Conservation (phyloP, 2,329 filamentous ascomycete species). For the Monosporascus ibericus region DNA sequence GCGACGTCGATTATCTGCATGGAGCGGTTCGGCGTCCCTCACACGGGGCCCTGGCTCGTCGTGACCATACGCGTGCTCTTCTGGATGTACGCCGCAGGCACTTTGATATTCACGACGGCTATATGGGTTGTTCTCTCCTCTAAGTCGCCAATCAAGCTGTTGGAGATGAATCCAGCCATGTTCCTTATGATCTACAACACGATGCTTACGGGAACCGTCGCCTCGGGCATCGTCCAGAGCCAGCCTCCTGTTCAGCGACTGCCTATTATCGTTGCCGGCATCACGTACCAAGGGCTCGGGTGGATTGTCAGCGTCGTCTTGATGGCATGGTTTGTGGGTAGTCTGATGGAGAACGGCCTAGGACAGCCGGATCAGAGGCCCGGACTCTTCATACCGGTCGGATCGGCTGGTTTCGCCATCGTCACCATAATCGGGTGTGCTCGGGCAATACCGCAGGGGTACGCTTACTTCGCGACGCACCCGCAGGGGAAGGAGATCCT, state of each 20-base stretch:
- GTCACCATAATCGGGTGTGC: constrained; percentile 11
- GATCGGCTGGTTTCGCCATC: constrained; percentile 7
- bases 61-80: constrained; percentile 49
- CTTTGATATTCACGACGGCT: constrained; percentile 45
- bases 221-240: constrained; percentile 41
- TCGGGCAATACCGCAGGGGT: constrained; percentile 3
- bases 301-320: constrained; percentile 52
- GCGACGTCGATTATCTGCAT: constrained; percentile 53
- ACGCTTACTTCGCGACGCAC: constrained; percentile 9
- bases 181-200: constrained; percentile 57
- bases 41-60: constrained; percentile 42
- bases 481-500: constrained; percentile 6
- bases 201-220: constrained; percentile 58
- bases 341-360: constrained; percentile 50
- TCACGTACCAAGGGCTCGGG: constrained; percentile 56
- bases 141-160: constrained; percentile 35
- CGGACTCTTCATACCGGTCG: constrained; percentile 60
- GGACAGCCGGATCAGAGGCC: constrained; percentile 44
- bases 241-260: constrained; percentile 43
- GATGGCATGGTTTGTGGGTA: constrained; percentile 53
- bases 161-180: constrained; percentile 55
- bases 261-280: constrained; percentile 49
- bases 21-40: constrained; percentile 42
- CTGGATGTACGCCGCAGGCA: constrained; percentile 53
- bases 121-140: constrained; percentile 56